Conservation (phyloP, 768 basidiomycete genomes). For the Termitomyces heimii region DNA sequence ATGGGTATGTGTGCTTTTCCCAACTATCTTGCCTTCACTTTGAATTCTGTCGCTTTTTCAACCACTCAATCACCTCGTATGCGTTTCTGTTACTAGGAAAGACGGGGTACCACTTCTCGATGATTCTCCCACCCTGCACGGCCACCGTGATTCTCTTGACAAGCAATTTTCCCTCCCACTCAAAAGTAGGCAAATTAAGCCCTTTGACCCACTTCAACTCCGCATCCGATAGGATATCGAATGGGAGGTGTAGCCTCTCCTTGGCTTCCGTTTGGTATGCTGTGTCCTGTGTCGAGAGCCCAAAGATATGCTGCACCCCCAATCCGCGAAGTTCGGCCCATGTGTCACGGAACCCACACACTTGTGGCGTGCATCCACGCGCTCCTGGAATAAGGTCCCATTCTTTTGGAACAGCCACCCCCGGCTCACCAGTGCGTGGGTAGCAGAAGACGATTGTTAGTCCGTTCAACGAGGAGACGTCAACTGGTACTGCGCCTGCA, state of each 20-base stretch:
- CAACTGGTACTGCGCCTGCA: slow-evolving; percentile 7
- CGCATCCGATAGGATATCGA: slow-evolving; percentile 15
- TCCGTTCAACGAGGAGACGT: slow-evolving; percentile 13
- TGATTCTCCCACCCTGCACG: slow-evolving; percentile 14
- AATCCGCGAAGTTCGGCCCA: slow-evolving; percentile 11
- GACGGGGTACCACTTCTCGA: slow-evolving; percentile 16
- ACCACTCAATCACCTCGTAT: slow-evolving; percentile 14
- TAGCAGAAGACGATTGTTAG: slow-evolving; percentile 17
- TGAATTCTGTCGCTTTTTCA: slow-evolving; percentile 6
- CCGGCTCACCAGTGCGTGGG: slow-evolving; percentile 16
- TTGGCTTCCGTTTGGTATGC: slow-evolving; percentile 17
- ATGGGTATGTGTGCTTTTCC: neutral
- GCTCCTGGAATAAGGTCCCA: slow-evolving; percentile 20
- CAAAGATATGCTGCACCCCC: slow-evolving; percentile 16
- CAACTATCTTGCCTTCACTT: neutral
- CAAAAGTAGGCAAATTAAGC: slow-evolving; percentile 15
- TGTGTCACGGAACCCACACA: slow-evolving; percentile 17
- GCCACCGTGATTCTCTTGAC: slow-evolving; percentile 14
- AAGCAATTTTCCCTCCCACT: slow-evolving; percentile 14
- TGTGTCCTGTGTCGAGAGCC: slow-evolving; percentile 17
- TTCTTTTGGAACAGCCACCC: slow-evolving; percentile 11
- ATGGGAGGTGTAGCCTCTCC: slow-evolving; percentile 16
- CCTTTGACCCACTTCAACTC: slow-evolving; percentile 11
- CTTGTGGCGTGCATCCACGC: slow-evolving; percentile 18
- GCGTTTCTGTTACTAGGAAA: slow-evolving; percentile 16